These are phyloP conservation scores for Fusarium cyanostomum DNA, from an alignment of 2,329 filamentous ascomycete species.

Conservation along the genomic window DNA sequence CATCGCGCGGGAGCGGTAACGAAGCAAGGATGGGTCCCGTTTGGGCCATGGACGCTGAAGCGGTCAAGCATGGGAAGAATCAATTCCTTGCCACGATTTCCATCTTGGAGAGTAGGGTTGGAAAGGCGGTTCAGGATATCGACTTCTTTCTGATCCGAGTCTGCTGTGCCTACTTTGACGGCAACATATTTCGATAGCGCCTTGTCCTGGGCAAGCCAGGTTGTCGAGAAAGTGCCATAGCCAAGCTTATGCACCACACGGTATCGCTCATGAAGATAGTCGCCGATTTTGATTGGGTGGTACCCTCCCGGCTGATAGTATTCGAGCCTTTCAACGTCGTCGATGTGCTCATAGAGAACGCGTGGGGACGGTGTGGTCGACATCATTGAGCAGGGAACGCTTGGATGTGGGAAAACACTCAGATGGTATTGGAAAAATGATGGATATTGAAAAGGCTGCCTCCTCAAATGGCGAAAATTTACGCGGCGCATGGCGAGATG, in stretches of 20 bases:
- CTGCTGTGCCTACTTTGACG: conserved; percentile 45
- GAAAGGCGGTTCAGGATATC: conserved; percentile 36
- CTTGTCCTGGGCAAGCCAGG: conserved; percentile 47
- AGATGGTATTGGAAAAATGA: background rate
- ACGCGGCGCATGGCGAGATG: background rate
- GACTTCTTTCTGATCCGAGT: conserved; percentile 28
- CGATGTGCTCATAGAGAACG: conserved; percentile 16
- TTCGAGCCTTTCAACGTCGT: conserved; percentile 34
- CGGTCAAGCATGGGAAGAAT: conserved; percentile 36
- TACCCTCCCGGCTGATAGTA: conserved; percentile 50
- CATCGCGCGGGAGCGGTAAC: conserved; percentile 39
- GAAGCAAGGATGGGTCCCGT: conserved; percentile 44
- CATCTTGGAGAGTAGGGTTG: background rate
- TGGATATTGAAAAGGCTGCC: background rate
- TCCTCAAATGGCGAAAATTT: background rate
- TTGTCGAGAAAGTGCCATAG: conserved; percentile 44
- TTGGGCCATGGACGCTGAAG: conserved; percentile 42
- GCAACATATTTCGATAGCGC: conserved; percentile 42
- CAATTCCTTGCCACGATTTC: background rate
- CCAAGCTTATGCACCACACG: conserved; percentile 44
- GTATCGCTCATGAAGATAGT: conserved; percentile 46
- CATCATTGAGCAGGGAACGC: background rate
- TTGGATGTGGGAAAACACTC: background rate
- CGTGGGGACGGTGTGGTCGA: background rate
- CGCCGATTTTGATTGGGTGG: conserved; percentile 51